phyloP scores from a whole-genome alignment of 495 filamentous ascomycete genomes.

The Neurospora discreta region DNA sequence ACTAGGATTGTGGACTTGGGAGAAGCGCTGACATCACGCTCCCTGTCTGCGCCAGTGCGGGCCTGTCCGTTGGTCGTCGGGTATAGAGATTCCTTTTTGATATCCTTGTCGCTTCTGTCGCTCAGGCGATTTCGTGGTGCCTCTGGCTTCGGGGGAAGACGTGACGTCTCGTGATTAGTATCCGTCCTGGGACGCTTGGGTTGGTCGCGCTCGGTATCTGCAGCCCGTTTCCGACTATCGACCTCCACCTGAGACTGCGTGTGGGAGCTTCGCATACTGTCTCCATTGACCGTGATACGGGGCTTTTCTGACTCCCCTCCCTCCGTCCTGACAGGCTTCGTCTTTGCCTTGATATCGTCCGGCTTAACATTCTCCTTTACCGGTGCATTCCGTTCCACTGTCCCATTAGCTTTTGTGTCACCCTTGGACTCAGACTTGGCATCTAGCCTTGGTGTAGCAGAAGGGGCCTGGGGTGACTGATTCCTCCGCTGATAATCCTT shows the following conservation, averaged over 20 bases:
- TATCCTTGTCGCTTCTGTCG: constrained; percentile 18
- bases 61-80: constrained; percentile 27
- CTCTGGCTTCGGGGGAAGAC: constrained; percentile 16
- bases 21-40: constrained; percentile 24
- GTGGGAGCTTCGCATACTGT: constrained; percentile 14
- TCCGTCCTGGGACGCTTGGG: constrained; percentile 32
- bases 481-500: constrained; percentile 36
- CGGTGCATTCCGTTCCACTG: background rate
- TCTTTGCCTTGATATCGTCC: constrained; percentile 9
- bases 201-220: constrained; percentile 24
- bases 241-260: constrained; percentile 15
- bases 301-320: constrained; percentile 15
- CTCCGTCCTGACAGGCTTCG: constrained; percentile 17
- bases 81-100: constrained; percentile 13
- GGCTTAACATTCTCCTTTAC: constrained; percentile 7
- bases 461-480: constrained; percentile 5
- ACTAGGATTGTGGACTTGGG: constrained; percentile 32
- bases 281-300: constrained; percentile 16
- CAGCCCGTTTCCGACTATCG: constrained; percentile 27
- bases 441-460: constrained; percentile 6
- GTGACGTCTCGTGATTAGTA: constrained; percentile 12
- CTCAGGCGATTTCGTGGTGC: constrained; percentile 12
- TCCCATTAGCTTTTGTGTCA: constrained; percentile 1
- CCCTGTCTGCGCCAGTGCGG: constrained; percentile 11
- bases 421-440: constrained; percentile 9